These are phyloP conservation scores for Ustilago tritici DNA, from an alignment of 1,284 basidiomycete species.

Conservation along the genomic window DNA sequence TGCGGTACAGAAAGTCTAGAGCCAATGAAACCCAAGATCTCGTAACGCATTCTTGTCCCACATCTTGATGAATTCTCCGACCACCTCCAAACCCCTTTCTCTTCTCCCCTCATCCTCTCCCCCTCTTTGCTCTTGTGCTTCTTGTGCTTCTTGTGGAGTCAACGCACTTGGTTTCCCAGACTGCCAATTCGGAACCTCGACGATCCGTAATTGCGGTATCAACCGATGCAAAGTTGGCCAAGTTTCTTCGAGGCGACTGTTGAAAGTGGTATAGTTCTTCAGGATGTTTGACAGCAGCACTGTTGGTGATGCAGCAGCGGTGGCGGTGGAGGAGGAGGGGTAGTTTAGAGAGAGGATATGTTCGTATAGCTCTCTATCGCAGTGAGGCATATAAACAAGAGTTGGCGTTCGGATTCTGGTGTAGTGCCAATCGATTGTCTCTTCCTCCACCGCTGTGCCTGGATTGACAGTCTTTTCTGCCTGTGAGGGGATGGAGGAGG, in stretches of 20 bases:
- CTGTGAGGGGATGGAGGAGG: background rate
- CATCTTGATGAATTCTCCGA: background rate
- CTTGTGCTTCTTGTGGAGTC: background rate
- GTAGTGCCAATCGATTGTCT: conserved; percentile 12
- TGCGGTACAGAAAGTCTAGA: background rate
- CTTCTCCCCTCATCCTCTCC: background rate
- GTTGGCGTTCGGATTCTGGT: conserved; percentile 4
- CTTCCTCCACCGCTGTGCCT: no score
- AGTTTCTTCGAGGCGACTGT: background rate
- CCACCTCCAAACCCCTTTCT: background rate
- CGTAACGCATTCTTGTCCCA: conserved; percentile 35
- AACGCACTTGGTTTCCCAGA: background rate
- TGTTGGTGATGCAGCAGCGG: background rate
- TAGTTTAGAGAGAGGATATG: conserved; percentile 15
- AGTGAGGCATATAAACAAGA: conserved; percentile 50
- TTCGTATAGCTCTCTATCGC: conserved; percentile 43
- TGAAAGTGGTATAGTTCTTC: conserved; percentile 15
- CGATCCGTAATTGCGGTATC: background rate
- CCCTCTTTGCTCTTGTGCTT: background rate
- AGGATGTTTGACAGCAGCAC: conserved; percentile 33
- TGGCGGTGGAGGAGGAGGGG: background rate
- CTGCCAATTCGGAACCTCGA: conserved; percentile 22
- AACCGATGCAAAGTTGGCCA: conserved; percentile 8
- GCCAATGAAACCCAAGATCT: conserved; percentile 42
- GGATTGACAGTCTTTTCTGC: background rate